phyloP scores from a whole-genome alignment of 176 grass and related monocot species.

The Pontederia paniculata region DNA sequence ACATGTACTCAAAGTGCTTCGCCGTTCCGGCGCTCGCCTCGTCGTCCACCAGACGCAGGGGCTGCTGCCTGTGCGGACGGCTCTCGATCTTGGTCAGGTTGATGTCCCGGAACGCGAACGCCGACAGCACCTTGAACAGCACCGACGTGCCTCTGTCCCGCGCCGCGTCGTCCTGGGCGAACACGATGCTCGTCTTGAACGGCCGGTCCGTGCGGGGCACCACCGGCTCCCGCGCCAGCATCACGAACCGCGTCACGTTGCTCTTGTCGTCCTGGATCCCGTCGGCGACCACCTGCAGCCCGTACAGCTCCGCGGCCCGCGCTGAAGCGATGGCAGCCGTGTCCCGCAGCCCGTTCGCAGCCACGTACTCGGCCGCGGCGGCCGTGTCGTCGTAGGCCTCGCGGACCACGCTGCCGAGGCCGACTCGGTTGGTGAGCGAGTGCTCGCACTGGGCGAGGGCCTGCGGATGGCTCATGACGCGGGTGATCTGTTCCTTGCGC shows the following conservation, averaged over 20 bases:
- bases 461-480: slow-evolving; percentile 2
- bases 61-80: not conserved
- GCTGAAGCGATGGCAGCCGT: not conserved
- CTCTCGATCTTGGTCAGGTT: not conserved
- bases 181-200: slow-evolving; percentile 1
- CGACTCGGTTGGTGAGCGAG: not conserved
- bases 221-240: not conserved
- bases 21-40: not conserved
- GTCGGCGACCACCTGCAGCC: not conserved
- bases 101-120: slow-evolving; percentile 1
- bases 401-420: not conserved
- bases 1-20: slow-evolving; percentile 2
- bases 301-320: not conserved
- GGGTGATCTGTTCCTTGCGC: slow-evolving; percentile 1
- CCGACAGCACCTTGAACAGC: not conserved
- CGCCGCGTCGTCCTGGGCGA: not conserved
- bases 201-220: not conserved
- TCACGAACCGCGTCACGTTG: slow-evolving; percentile 1
- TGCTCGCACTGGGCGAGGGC: slow-evolving; percentile 6
- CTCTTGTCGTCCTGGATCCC: not conserved
- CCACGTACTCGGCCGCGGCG: not conserved
- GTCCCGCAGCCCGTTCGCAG: not conserved
- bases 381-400: not conserved
- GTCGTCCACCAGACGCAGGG: not conserved
- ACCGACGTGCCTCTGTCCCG: not conserved